These are phyloP conservation scores for Naematelia encephala DNA, from an alignment of 768 basidiomycete genomes.

Conservation along the genomic window DNA sequence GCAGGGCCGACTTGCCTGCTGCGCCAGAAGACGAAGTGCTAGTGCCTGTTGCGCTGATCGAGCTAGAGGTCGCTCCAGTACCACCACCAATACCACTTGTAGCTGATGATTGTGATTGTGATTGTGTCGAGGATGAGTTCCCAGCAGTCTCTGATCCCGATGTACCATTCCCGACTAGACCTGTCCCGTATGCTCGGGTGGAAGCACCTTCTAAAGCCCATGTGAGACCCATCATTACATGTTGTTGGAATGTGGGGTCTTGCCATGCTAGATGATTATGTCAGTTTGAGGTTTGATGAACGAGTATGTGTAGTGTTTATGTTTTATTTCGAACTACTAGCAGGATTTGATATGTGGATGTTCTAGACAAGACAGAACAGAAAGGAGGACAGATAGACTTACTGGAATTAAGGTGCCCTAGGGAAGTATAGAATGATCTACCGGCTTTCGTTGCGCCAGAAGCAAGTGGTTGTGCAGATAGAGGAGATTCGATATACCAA, in stretches of 20 bases:
- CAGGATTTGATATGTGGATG: background rate
- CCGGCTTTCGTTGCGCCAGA: conserved; percentile 56
- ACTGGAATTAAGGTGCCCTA: conserved; percentile 75
- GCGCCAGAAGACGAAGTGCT: background rate
- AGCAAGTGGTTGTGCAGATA: conserved; percentile 57
- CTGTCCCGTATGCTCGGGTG: conserved; percentile 65
- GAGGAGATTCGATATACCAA: conserved; percentile 76
- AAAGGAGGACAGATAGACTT: conserved; percentile 8
- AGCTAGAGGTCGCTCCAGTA: background rate
- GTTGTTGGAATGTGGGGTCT: conserved; percentile 66
- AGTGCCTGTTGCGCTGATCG: background rate
- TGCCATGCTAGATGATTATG: conserved; percentile 54
- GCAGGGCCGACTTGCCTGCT: background rate
- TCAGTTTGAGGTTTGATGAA: too few relatives aligned
- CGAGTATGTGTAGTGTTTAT: conserved; percentile 4
- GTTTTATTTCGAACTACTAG: background rate
- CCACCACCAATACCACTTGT: too few relatives aligned
- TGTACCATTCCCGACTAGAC: conserved; percentile 59
- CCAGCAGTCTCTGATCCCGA: background rate
- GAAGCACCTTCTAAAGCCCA: conserved; percentile 72
- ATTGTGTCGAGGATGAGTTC: background rate
- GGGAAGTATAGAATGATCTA: conserved; percentile 76
- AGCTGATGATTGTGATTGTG: background rate
- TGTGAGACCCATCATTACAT: conserved; percentile 69
- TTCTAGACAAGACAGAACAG: background rate